Evolutionary conservation across 129 eudicot species (phyloP).

Genomic region (Mikania micrantha): DNA sequence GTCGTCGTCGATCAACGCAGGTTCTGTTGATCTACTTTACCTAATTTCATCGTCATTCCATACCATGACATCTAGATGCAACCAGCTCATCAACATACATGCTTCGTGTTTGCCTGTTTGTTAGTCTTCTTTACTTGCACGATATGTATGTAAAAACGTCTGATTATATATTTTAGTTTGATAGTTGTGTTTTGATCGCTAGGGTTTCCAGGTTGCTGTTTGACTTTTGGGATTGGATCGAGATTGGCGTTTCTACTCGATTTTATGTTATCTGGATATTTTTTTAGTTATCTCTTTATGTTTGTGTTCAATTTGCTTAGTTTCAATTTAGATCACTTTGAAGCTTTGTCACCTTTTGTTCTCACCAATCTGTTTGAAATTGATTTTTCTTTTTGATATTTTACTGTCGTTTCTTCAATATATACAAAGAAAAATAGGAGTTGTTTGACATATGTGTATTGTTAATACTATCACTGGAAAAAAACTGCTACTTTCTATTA

Average conservation of each 20-base stretch:
- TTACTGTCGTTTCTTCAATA: neutral
- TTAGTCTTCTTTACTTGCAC: conserved; percentile 8
- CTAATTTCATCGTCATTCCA: conserved; percentile 5
- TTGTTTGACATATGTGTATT: neutral
- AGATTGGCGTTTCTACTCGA: neutral
- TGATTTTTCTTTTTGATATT: too few relatives aligned
- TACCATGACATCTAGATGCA: conserved; percentile 8
- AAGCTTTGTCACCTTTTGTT: conserved; percentile 11
- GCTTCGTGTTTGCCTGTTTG: neutral
- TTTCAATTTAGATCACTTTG: conserved; percentile 10
- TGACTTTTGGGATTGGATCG: conserved; percentile 27
- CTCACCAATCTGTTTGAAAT: neutral
- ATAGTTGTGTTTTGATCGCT: conserved; percentile 3
- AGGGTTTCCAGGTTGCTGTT: conserved; percentile 25
- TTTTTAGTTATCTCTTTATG: neutral
- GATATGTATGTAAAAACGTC: conserved; percentile 7
- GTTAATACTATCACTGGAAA: neutral
- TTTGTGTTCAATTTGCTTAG: neutral
- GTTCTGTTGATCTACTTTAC: conserved; percentile 2
- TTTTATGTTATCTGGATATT: neutral
- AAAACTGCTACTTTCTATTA: neutral
- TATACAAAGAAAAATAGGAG: too few relatives aligned
- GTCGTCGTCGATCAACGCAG: conserved; percentile 16
- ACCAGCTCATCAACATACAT: conserved; percentile 9
- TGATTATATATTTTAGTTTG: neutral